Base-by-base conservation (phyloP, 441 rosid genomes). In the Aleurites moluccanus region DNA sequence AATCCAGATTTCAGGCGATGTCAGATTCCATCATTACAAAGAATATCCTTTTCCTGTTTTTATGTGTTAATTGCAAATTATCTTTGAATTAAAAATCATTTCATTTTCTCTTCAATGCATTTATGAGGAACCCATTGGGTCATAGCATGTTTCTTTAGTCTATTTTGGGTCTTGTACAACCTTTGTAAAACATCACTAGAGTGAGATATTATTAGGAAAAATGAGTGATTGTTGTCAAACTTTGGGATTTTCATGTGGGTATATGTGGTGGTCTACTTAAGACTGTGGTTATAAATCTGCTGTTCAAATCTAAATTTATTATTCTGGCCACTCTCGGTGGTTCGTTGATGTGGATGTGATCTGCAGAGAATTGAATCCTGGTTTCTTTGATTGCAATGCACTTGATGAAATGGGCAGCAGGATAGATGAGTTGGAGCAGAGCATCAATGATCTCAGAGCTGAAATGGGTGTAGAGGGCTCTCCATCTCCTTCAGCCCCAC, bases 1-100 rank as follows among this genome's bases (percentile, higher is more conserved):
- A 92, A 84, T 73, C 89, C 75, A 87, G 97, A 82, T 91, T 91
- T 82, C 93, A 89, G 82, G 82, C 91, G 30, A 91, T 91, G 96
- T 89, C 93, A 4, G 96, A 88, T 55, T 87, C 93, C 82, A 86
- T 91, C 75, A 81, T 86, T 61, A 76, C 82, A 72, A 82, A 91
- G 86, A 92, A 91, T 90, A 88, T 90, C 95, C 90, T 87, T 86
- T 67, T 80, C 62, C 75, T 23, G n/a, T 67, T 60, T 60, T 55
- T n/a, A 40, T 18, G 18, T 45, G 16, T 21, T 71, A 30, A 14
- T 28, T 33, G 21, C 35, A 66, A 20, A 27, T 63, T 42, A 30
- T 18, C 18, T 40, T 47, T 45, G 28, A 23, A 47, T 2, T 59
- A 8, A 53, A 65, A 73, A 62, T 68, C 18, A 59, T 75, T 70